Evolutionary conservation across 148 eudicot genomes (phyloP).

Genomic region (Euryodendron excelsum): DNA sequence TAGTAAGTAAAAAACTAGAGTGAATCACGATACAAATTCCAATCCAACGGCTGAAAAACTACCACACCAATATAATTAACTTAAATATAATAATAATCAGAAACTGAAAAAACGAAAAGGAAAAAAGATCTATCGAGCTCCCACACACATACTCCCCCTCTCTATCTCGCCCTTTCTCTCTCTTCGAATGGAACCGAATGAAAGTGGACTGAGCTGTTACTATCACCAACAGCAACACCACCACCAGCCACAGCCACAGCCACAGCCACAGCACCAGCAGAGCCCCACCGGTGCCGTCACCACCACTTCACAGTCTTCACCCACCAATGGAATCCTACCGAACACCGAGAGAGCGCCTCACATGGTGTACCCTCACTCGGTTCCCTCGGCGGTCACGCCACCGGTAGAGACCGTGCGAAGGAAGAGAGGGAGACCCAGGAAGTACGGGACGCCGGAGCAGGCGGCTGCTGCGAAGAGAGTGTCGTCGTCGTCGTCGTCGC

Average conservation of each 20-base stretch:
- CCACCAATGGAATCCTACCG: conserved; percentile 29
- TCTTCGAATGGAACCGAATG: conserved; percentile 47
- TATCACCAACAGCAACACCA: conserved; percentile 41
- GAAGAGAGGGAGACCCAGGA: conserved; percentile 72
- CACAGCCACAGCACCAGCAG: conserved; percentile 19
- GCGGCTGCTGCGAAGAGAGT: conserved; percentile 72
- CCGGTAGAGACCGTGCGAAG: conserved; percentile 42
- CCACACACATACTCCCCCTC: background rate
- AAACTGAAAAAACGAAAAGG: background rate
- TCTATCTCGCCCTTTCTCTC: background rate
- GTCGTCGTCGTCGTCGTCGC: conserved; percentile 25
- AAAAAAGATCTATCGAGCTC: background rate
- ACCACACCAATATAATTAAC: background rate
- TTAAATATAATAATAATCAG: background rate
- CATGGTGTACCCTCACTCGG: conserved; percentile 38
- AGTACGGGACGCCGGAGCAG: conserved; percentile 70
- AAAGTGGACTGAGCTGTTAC: conserved; percentile 52
- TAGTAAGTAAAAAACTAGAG: no score
- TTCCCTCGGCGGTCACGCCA: conserved; percentile 35
- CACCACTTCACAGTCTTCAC: conserved; percentile 25
- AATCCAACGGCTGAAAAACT: background rate
- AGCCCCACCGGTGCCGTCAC: conserved; percentile 17
- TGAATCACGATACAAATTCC: no score
- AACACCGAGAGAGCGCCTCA: conserved; percentile 18
- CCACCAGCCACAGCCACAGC: conserved; percentile 23